phyloP scores from a whole-genome alignment of 163 green algal species.

The Scenedesmus sp. region DNA sequence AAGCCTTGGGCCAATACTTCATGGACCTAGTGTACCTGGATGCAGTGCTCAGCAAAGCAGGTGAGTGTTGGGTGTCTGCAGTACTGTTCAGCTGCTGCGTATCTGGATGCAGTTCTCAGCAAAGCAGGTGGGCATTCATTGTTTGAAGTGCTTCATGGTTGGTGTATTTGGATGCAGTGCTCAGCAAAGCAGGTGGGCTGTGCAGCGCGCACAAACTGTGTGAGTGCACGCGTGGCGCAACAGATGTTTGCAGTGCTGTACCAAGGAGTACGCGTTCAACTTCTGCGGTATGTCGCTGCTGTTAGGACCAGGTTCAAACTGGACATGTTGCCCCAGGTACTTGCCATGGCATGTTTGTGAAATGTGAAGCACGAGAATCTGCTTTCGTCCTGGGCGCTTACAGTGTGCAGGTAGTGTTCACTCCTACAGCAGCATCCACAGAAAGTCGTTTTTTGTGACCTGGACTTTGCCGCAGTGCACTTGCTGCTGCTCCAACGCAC shows the following conservation, averaged over 20 bases:
- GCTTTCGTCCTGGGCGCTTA: too few species aligned
- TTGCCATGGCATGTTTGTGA: too few species aligned
- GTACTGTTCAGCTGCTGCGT: background rate
- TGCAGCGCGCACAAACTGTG: too few species aligned
- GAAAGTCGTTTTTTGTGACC: background rate
- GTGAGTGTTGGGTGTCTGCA: background rate
- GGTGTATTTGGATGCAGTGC: background rate
- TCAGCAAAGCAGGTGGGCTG: background rate
- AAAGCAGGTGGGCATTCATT: background rate
- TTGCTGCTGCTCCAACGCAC: background rate
- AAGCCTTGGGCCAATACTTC: slow-evolving; percentile 52
- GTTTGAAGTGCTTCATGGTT: background rate
- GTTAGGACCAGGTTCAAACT: background rate
- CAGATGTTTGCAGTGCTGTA: too few species aligned
- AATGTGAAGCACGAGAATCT: too few species aligned
- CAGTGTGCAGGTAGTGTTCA: too few species aligned
- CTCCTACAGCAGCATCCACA: too few species aligned
- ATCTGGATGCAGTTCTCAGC: background rate
- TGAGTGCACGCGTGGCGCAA: too few species aligned
- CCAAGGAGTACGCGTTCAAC: too few species aligned
- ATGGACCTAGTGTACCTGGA: slow-evolving; percentile 52
- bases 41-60: slow-evolving; percentile 43
- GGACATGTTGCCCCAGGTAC: too few species aligned
- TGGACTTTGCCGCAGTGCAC: background rate
- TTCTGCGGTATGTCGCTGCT: background rate